Conservation (phyloP, 345 rosid genomes). For the Camelina laxa region DNA sequence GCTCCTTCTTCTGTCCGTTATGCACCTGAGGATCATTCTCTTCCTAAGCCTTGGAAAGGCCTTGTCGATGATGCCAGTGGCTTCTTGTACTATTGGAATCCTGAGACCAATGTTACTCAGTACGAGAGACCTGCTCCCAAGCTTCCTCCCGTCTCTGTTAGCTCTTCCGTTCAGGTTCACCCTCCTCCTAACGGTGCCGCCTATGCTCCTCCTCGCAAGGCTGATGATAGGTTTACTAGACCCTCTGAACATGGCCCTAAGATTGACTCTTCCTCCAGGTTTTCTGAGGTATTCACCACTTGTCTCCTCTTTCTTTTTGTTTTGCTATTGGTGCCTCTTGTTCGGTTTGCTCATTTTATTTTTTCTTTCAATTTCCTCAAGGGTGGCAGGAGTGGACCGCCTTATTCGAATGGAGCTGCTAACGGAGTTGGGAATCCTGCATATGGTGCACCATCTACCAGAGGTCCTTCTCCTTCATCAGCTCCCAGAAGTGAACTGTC, state of each 20-base stretch:
- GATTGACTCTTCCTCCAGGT: conserved; percentile 51
- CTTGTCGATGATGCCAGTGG: conserved; percentile 93
- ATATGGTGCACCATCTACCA: conserved; percentile 46
- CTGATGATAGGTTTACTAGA: conserved; percentile 56
- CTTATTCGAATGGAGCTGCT: conserved; percentile 46
- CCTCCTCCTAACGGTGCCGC: conserved; percentile 40
- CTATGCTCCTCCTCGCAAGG: conserved; percentile 55
- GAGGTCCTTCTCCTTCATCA: conserved; percentile 50
- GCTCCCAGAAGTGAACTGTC: conserved; percentile 52
- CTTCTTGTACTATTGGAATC: conserved; percentile 94
- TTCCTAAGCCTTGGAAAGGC: conserved; percentile 98
- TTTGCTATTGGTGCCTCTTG: background rate
- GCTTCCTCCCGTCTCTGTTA: conserved; percentile 46
- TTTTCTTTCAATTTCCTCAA: conserved; percentile 7
- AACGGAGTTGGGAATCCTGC: conserved; percentile 53
- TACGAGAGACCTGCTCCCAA: conserved; percentile 68
- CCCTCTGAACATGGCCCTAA: conserved; percentile 43
- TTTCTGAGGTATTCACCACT: conserved; percentile 53
- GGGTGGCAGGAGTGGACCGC: conserved; percentile 46
- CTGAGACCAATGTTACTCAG: conserved; percentile 93
- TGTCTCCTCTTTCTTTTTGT: background rate
- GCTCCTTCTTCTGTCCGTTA: conserved; percentile 63
- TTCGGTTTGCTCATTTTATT: background rate
- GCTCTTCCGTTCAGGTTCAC: conserved; percentile 72
- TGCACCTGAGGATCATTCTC: conserved; percentile 91